These are phyloP conservation scores for Phylloporus arenicola DNA, from an alignment of 768 basidiomycete species.

Conservation along the genomic window DNA sequence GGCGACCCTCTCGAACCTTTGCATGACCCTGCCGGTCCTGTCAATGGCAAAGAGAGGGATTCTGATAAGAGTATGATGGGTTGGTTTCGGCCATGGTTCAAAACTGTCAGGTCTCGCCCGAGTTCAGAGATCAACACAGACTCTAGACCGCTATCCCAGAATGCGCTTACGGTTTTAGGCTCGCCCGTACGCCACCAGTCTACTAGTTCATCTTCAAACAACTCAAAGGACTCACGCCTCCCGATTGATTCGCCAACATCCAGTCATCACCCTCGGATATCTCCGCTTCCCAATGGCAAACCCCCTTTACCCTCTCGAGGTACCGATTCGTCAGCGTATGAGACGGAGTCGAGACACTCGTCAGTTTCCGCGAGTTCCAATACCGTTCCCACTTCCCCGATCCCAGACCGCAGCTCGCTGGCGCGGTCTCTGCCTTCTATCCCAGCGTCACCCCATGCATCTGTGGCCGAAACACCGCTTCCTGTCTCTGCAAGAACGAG, in stretches of 20 bases:
- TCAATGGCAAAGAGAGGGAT: conserved; percentile 32
- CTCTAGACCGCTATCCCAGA: conserved; percentile 9
- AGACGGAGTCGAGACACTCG: conserved; percentile 19
- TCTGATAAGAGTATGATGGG: conserved; percentile 35
- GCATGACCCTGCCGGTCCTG: conserved; percentile 26
- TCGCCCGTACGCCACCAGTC: conserved; percentile 23
- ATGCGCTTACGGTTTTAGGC: conserved; percentile 3
- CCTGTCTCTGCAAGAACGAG: conserved; percentile 16
- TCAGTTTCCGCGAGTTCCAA: conserved; percentile 15
- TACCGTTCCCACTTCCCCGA: conserved; percentile 5
- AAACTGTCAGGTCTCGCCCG: conserved; percentile 18
- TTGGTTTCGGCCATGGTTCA: conserved; percentile 29
- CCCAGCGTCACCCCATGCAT: conserved; percentile 28
- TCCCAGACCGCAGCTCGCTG: conserved; percentile 8
- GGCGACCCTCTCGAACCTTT: conserved; percentile 22
- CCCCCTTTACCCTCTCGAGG: conserved; percentile 1
- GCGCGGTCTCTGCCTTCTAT: conserved; percentile 21
- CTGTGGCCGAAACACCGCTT: conserved; percentile 13
- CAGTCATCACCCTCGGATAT: neutral
- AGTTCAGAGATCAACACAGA: conserved; percentile 16
- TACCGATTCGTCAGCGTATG: conserved; percentile 5
- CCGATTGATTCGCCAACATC: conserved; percentile 15
- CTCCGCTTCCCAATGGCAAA: conserved; percentile 15
- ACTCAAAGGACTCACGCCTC: conserved; percentile 24
- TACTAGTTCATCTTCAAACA: conserved; percentile 17